Conservation (phyloP, 768 basidiomycete species). For the Tylopilus cervinicoccineus region DNA sequence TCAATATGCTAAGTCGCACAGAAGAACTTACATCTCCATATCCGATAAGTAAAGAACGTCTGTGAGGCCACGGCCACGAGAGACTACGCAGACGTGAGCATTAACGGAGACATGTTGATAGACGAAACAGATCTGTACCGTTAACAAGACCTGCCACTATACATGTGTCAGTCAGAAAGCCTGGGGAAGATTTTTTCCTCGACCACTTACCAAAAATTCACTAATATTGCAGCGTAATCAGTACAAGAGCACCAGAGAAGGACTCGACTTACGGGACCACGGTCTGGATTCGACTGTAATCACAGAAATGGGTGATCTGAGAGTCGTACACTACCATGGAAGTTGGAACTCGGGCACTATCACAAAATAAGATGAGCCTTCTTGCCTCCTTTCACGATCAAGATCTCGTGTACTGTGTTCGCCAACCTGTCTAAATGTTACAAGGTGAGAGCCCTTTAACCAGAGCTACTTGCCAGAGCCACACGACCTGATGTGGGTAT, state of each 20-base stretch:
- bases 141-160: slow-evolving; percentile 5
- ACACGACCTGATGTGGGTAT: neutral
- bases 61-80: slow-evolving; percentile 5
- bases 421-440: neutral
- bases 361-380: neutral
- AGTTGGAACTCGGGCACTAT: neutral
- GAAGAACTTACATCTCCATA: slow-evolving; percentile 9
- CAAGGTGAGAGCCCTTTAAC: neutral
- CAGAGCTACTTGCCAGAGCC: neutral
- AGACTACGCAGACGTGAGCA: neutral
- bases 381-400: slow-evolving; percentile 5
- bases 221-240: neutral
- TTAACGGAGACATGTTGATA: neutral
- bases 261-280: neutral
- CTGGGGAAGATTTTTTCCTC: neutral
- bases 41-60: slow-evolving; percentile 8
- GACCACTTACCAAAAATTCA: slow-evolving; percentile 4
- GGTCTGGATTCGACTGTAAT: neutral
- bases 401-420: neutral
- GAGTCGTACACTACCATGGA: neutral
- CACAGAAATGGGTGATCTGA: neutral
- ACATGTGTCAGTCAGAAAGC: neutral
- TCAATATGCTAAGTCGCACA: too few species aligned
- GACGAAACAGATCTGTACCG: neutral
- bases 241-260: neutral